Base-by-base conservation (phyloP, 352 stramenopile genomes). In the Phytopythium helicoides region DNA sequence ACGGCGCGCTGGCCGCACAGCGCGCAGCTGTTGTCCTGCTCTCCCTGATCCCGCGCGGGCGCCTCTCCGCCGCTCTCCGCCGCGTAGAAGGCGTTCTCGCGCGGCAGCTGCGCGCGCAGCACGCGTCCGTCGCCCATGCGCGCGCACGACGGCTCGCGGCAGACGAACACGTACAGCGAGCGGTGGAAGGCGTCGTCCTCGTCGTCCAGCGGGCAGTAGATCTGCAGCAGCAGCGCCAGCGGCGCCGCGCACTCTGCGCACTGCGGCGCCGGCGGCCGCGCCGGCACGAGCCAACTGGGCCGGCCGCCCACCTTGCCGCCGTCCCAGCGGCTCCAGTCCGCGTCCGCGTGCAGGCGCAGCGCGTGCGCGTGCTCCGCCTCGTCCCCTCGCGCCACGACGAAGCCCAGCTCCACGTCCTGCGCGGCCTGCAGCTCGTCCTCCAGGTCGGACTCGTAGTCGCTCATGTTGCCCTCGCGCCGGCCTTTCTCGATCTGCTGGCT, bases 151-250 rank as follows among this genome's bases (percentile, higher is more conserved):
- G 44, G 11, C 33, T 72, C 83, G 33, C 88, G 77, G 71, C 92
- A 98, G 35, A 82, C 85, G 59, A 98, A 98, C 11, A 98, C 73
- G 69, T 97, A 98, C 19, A 98, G 56, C 18, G 72, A 94, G 56
- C 94, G 87, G 79, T 98, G 94, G 67, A 98, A 98, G 56, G 91
- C 92, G 56, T 94, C 73, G 19, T 63, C 26, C 14, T 79, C 54
- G 19, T 95, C 81, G 66, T 98, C 91, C 33, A 96, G 68, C 35
- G 93, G 93, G 54, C 88, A 97, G 58, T 98, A 98, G 51, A 98
- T 83, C 70, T 98, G 93, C 55, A 94, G 48, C 44, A 97, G 62
- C 50, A 97, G 96, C 11, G 79, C 59, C 54, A 97, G 55, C 26
- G 72, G 68, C 52, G 28, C 53, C 22, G 39, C 41, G 58, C 85